Base-by-base conservation (phyloP, 2,329 filamentous ascomycete genomes). In the Ophiosphaerella narmari region DNA sequence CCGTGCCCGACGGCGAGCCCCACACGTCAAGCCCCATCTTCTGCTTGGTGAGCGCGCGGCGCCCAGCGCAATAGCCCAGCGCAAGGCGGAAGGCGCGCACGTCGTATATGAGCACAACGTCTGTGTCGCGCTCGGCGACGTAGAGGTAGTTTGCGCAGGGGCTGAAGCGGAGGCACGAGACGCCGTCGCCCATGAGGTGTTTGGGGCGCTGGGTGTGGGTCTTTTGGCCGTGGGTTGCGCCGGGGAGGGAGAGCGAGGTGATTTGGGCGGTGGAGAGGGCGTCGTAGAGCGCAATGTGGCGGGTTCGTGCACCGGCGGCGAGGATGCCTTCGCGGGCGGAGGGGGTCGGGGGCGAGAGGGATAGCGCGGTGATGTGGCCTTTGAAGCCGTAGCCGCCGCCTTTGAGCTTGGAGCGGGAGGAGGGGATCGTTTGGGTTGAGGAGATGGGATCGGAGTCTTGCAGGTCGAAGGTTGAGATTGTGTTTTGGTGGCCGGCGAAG, bases 101-200 rank as follows among this genome's bases (percentile, higher is more conserved):
- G 60, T 87, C 85, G 62, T 83, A 86, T 9, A 86, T 72, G 38
- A 82, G 69, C 1, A 86, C 70, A 1, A 76, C 78, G 55, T 84
- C 77, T 46, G 82, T 82, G 49, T 77, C 77, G 16, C 84, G 75
- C 62, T 86, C 84, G 0, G 77, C 80, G 14, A 85, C 77, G 55
- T 83, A 82, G 5, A 87, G 65, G 62, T 86, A 87, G 37, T 72
- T 75, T 1, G 81, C 82, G 65, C 80, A 81, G 0, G 79, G 77
- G 44, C 79, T 84, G 83, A 83, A 87, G 13, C 76, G 67, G 12
- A 86, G 65, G 42, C 80, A 76, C 2, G 80, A 82, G 16, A 87
- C 71, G 4, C 85, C 85, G 0, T 69, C 72, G 2, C 83, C 84
- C 13, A 57, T 48, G 40, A 57, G 21, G 26, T 46, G 29, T 2